A percentile compares a stretch with the other conserved stretches of the same genome.
These are phyloP conservation scores for Aspergillus avenaceus DNA, from an alignment of 495 filamentous ascomycete species.

Conservation along the genomic window DNA sequence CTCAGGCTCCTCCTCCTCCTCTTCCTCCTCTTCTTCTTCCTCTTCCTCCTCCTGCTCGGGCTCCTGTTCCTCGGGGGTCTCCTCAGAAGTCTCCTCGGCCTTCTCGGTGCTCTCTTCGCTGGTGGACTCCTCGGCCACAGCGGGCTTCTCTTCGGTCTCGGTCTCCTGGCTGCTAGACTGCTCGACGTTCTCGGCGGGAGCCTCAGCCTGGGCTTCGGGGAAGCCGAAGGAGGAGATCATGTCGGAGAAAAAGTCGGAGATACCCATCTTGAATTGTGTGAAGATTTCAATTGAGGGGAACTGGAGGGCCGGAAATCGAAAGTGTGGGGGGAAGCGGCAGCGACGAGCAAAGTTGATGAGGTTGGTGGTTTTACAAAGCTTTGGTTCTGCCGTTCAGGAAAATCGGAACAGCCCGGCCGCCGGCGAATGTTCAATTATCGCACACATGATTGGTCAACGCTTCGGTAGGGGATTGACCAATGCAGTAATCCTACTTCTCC, in stretches of 20 bases:
- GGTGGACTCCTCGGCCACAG: slow-evolving; percentile 36
- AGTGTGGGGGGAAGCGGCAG: slow-evolving; percentile 16
- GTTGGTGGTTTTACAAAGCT: slow-evolving; percentile 38
- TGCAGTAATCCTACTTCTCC: slow-evolving; percentile 1
- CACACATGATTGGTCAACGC: slow-evolving; percentile 40
- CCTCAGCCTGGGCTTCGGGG: slow-evolving; percentile 58
- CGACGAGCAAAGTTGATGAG: slow-evolving; percentile 33
- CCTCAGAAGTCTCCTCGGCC: slow-evolving; percentile 36
- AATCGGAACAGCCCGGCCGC: slow-evolving; percentile 45
- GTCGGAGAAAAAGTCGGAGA: slow-evolving; percentile 62
- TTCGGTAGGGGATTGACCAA: slow-evolving; percentile 3
- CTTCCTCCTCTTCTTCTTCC: slow-evolving; percentile 73
- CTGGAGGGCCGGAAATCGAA: slow-evolving; percentile 18
- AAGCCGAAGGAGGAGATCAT: slow-evolving; percentile 54
- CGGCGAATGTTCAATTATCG: slow-evolving; percentile 40
- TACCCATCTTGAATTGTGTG: slow-evolving; percentile 50
- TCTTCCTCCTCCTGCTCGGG: slow-evolving; percentile 46
- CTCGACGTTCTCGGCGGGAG: slow-evolving; percentile 50
- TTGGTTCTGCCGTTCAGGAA: slow-evolving; percentile 32
- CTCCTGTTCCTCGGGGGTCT: slow-evolving; percentile 43
- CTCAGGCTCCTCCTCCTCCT: slow-evolving; percentile 84
- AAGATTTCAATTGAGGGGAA: slow-evolving; percentile 38
- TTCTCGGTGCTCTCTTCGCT: slow-evolving; percentile 31
- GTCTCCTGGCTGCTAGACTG: slow-evolving; percentile 49
- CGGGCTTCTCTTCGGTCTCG: slow-evolving; percentile 45